Evolutionary conservation across 1,139 yeast genomes (phyloP), one percentile per base, ranked within the genome.

Genomic region (Suhomyces anneliseae): DNA sequence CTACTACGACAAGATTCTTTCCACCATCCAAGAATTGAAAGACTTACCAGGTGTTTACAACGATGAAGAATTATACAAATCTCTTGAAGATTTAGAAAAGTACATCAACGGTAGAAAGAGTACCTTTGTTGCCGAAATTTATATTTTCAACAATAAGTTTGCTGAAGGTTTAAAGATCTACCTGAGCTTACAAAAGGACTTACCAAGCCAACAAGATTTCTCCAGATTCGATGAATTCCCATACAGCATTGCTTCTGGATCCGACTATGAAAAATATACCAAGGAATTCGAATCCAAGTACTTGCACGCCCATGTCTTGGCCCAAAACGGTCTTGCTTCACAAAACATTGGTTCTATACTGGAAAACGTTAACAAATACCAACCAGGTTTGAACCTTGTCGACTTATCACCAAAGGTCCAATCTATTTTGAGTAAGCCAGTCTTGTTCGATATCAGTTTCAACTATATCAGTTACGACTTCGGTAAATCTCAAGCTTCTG

Each of bases 1-100:
- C 51, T 65, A 83, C 45, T 80, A 74, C 55, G 78, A 74, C 47
- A 70, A 76, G 11, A 76, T 83, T 42, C 61, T 78, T 15, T 43
- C 70, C 32, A 76, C 81, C 34, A 65, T 85, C 29, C 68, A 68
- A 7, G 85, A 86, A 55, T 66, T 90, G 42, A 74, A 79, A 59
- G 96, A 89, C 51, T 75, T 92, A 45, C 96, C 97, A 0, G 98
- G 98, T 74, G 96, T 92, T 24, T 83, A 86, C 60, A 87, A 88
- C 49, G 96, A 90, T 60, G 95, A 87, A 46, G 85, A 79, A 33
- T 73, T 92, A 46, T 64, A 70, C 52, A 66, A 69, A 14, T 79
- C 87, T 10, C 70, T 90, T 47, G 78, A 74, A 19, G 61, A 74
- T 14, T 65, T 86, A 57, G 69, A 68, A 34, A 58, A 60, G n/a